Percentiles rank a stretch among this genome's conserved stretches.
These are phyloP conservation scores for Trichoderma sp. DNA, from an alignment of 2,329 filamentous ascomycete species.

Conservation along the genomic window DNA sequence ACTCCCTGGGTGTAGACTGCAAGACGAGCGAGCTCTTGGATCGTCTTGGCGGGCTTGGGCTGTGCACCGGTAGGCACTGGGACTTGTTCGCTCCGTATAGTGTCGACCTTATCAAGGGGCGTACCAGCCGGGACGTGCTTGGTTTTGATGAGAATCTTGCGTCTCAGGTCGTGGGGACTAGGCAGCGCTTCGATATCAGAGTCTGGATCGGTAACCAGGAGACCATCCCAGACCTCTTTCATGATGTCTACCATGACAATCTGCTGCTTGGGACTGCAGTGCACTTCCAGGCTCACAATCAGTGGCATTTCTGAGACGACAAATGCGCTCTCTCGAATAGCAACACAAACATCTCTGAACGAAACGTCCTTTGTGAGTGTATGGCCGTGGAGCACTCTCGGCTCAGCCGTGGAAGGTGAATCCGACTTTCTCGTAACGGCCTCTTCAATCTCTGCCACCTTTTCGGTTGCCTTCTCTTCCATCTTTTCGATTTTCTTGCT, in stretches of 20 bases:
- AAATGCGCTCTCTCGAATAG: slow-evolving; percentile 80
- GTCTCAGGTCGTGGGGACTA: slow-evolving; percentile 66
- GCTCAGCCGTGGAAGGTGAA: slow-evolving; percentile 56
- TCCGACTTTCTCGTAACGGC: slow-evolving; percentile 27
- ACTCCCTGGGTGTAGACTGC: slow-evolving; percentile 84
- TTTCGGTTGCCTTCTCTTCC: slow-evolving; percentile 29
- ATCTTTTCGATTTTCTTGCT: slow-evolving; percentile 44
- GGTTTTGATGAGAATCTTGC: slow-evolving; percentile 83
- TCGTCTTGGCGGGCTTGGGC: slow-evolving; percentile 63
- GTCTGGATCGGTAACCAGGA: slow-evolving; percentile 62
- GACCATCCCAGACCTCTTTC: slow-evolving; percentile 75
- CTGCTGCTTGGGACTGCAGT: slow-evolving; percentile 79
- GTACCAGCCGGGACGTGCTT: slow-evolving; percentile 61
- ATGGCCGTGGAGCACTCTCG: slow-evolving; percentile 81
- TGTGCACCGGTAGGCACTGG: slow-evolving; percentile 41
- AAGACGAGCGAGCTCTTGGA: slow-evolving; percentile 71
- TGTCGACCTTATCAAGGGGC: slow-evolving; percentile 36
- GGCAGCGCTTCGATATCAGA: slow-evolving; percentile 57
- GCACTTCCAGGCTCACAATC: slow-evolving; percentile 94
- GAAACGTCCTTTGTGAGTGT: slow-evolving; percentile 86
- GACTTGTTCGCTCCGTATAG: slow-evolving; percentile 41
- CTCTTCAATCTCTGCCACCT: slow-evolving; percentile 16
- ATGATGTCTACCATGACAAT: slow-evolving; percentile 91
- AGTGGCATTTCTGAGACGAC: slow-evolving; percentile 73
- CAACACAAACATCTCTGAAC: slow-evolving; percentile 81